Evolutionary conservation across 2,329 filamentous ascomycete genomes (phyloP), one percentile per base, ranked within the genome.

Genomic region (Arthrobotrys iridis): DNA sequence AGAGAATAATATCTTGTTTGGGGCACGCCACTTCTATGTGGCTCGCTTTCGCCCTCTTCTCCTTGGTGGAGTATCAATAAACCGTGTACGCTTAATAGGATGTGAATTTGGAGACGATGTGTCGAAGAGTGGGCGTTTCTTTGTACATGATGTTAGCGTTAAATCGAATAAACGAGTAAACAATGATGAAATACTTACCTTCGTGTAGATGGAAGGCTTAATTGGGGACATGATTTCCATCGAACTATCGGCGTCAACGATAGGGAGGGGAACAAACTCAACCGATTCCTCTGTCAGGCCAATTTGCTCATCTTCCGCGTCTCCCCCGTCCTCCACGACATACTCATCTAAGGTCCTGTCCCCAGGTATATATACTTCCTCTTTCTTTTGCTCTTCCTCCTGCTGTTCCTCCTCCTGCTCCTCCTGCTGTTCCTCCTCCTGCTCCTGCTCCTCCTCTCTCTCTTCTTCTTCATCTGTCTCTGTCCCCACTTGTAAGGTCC

Each of bases 391-490:
- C 4, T 26, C 77, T 15, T 77, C 78, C 35, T 80, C 79, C 2
- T 74, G 67, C 5, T 68, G 46, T 15, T 43, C 33, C 7, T 46
- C 24, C 28, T 64, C 63, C 30, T 30, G 24, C 8, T 50, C 22
- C 30, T 28, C 70, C 67, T 30, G 70, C 52, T 30, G 7, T 10
- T 52, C 59, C 18, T 66, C 28, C 13, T 59, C 48, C n/a, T 37
- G 22, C 13, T 46, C 37, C 22, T 62, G 66, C 6, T 77, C 78
- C 20, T 63, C 67, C 28, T 62, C 60, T 13, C 78, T 78, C 4
- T 82, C 81, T 20, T 84, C 81, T 2, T 83, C 82, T 2, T 50
- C 45, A n/a, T n/a, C 22, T 66, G 33, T 24, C 5, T 8, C 1
- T 65, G 35, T 13, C 48, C 37, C 43, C n/a, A n/a, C n/a, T n/a